Evolutionary conservation across 805 yeast species (phyloP).

Genomic region (Teunomyces lycoperdinae): DNA sequence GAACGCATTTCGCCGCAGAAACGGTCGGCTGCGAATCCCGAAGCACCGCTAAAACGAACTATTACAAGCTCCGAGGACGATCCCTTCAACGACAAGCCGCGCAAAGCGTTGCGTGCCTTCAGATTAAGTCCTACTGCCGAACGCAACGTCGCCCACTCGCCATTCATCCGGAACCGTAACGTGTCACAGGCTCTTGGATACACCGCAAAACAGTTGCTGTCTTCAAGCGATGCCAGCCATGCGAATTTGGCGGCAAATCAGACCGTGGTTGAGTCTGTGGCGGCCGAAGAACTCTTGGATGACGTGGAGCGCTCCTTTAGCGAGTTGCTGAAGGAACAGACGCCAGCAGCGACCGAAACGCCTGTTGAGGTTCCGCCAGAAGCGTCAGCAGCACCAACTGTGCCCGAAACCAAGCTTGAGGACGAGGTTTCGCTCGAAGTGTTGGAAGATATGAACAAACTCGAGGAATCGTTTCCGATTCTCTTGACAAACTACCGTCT

Average conservation of each 20-base stretch:
- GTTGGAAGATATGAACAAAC: conserved; percentile 54
- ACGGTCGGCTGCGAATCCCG: not conserved
- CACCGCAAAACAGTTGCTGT: not conserved
- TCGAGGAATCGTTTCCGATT: conserved; percentile 53
- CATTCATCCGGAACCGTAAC: conserved; percentile 17
- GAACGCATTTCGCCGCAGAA: conserved; percentile 23
- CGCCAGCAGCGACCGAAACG: not conserved
- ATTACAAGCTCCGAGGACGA: conserved; percentile 17
- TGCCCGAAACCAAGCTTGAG: conserved; percentile 15
- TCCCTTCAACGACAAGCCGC: conserved; percentile 25
- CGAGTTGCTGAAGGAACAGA: not conserved
- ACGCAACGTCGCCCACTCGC: not conserved
- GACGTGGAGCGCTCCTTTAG: not conserved
- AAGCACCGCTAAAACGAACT: conserved; percentile 10
- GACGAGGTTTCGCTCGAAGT: conserved; percentile 53
- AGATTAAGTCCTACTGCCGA: not conserved
- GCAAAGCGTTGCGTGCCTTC: conserved; percentile 4
- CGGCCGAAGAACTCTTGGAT: not conserved
- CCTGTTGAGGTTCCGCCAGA: conserved; percentile 1
- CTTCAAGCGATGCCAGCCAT: not conserved
- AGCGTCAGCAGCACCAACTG: not conserved
- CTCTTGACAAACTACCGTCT: conserved; percentile 48
- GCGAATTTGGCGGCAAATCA: not conserved
- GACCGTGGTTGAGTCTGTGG: conserved; percentile 3
- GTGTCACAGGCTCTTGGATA: conserved; percentile 9